These are phyloP conservation scores for Thalassiosira hispida DNA, from an alignment of 352 stramenopile species.

Conservation along the genomic window DNA sequence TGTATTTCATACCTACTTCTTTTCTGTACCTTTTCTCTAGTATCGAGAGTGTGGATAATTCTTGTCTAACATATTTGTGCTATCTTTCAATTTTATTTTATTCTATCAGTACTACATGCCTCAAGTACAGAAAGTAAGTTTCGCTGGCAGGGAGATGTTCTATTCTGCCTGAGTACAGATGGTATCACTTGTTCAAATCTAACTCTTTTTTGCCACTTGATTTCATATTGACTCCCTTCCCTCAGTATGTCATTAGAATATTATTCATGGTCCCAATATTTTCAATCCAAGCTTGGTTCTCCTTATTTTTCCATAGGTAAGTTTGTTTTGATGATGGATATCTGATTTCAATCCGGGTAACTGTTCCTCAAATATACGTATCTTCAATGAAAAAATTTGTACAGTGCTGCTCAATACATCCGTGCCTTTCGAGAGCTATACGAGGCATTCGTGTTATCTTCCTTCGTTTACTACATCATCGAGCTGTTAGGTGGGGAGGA, in stretches of 20 bases:
- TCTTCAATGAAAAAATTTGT: too few species aligned
- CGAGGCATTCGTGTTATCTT: conserved; percentile 83
- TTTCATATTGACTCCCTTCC: neutral
- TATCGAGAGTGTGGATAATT: too few species aligned
- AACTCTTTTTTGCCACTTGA: neutral
- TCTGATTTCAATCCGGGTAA: neutral
- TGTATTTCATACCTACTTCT: too few species aligned
- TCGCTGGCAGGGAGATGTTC: neutral
- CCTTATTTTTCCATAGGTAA: conserved; percentile 80
- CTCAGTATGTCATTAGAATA: conserved; percentile 91
- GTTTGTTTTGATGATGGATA: conserved; percentile 1
- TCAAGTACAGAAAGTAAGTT: conserved; percentile 61
- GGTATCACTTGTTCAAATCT: too few species aligned
- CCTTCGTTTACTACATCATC: conserved; percentile 84
- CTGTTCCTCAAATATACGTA: neutral
- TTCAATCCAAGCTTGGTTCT: conserved; percentile 93
- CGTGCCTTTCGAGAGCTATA: conserved; percentile 66
- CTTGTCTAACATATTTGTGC: too few species aligned
- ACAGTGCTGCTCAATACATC: conserved; percentile 47
- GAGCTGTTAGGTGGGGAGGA: conserved; percentile 74
- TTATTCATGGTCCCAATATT: conserved; percentile 97
- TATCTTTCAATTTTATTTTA: too few species aligned
- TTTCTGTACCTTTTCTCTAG: too few species aligned
- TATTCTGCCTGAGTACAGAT: neutral
- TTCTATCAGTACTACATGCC: conserved; percentile 62